A percentile compares a stretch with the other conserved stretches of the same genome.
Conservation (phyloP, 768 basidiomycete species). For the Cubamyces sp. region DNA sequence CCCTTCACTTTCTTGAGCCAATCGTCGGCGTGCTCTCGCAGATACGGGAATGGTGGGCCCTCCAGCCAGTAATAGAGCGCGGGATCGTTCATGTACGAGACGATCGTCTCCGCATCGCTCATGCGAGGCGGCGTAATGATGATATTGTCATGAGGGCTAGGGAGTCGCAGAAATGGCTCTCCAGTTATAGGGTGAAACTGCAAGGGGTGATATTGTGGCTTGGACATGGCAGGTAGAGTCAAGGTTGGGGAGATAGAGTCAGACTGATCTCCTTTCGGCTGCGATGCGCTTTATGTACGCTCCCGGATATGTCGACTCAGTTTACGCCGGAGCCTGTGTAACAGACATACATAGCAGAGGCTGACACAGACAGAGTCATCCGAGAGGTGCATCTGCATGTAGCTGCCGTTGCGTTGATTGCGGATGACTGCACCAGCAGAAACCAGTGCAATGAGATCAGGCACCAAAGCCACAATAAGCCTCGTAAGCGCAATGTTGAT, state of each 20-base stretch:
- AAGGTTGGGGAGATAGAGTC: neutral
- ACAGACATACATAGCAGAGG: no score
- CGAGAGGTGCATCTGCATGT: no score
- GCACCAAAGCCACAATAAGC: no score
- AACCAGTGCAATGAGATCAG: no score
- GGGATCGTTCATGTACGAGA: conserved; percentile 53
- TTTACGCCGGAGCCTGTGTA: no score
- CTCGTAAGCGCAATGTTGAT: no score
- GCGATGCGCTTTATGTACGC: no score
- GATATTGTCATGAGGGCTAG: conserved; percentile 52
- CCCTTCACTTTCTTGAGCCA: conserved; percentile 43
- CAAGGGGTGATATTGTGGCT: conserved; percentile 42
- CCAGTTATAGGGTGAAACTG: conserved; percentile 32
- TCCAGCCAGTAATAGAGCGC: conserved; percentile 48
- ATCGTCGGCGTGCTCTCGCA: conserved; percentile 40
- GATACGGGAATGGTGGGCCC: conserved; percentile 60
- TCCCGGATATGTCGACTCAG: no score
- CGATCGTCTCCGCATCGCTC: conserved; percentile 44
- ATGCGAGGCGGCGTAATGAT: conserved; percentile 62
- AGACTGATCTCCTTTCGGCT: neutral
- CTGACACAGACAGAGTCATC: no score
- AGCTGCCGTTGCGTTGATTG: no score
- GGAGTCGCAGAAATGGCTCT: conserved; percentile 61
- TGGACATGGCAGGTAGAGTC: conserved; percentile 14
- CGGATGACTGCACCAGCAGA: no score